Conservation (phyloP, 805 yeast genomes). For the Saccharomyces kudriavzevii region DNA sequence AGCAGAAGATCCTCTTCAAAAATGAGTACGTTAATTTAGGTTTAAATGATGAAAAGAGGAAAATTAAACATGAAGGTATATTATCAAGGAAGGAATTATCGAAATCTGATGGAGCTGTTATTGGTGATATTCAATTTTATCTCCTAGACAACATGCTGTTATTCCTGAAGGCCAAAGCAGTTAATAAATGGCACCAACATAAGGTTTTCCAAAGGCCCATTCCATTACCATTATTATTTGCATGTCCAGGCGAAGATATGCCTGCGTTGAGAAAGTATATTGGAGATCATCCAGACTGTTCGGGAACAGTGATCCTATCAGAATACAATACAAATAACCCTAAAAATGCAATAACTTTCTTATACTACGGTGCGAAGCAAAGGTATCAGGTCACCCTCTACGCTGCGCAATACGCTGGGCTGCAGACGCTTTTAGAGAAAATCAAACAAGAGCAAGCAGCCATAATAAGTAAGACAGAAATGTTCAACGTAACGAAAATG, state of each 20-base stretch:
- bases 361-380: constrained; percentile 32
- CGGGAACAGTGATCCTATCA: constrained; percentile 24
- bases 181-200: constrained; percentile 83
- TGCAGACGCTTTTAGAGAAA: constrained; percentile 73
- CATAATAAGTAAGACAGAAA: constrained; percentile 63
- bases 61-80: constrained; percentile 41
- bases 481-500: constrained; percentile 68
- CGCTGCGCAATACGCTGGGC: constrained; percentile 44
- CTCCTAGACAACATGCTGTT: constrained; percentile 81
- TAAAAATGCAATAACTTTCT: constrained; percentile 28
- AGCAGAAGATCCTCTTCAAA: constrained; percentile 73
- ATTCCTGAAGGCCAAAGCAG: constrained; percentile 76
- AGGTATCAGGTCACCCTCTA: constrained; percentile 37
- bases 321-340: constrained; percentile 20
- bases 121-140: constrained; percentile 75
- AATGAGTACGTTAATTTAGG: constrained; percentile 84
- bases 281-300: constrained; percentile 26
- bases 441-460: constrained; percentile 72
- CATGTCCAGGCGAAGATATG: constrained; percentile 70
- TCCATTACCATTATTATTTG: constrained; percentile 66
- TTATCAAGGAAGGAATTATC: constrained; percentile 28
- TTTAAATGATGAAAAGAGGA: constrained; percentile 71
- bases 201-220: constrained; percentile 87
- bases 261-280: constrained; percentile 48
- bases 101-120: constrained; percentile 20